phyloP scores from a whole-genome alignment of 2,329 filamentous ascomycete genomes.

The Claviceps digitariae region DNA sequence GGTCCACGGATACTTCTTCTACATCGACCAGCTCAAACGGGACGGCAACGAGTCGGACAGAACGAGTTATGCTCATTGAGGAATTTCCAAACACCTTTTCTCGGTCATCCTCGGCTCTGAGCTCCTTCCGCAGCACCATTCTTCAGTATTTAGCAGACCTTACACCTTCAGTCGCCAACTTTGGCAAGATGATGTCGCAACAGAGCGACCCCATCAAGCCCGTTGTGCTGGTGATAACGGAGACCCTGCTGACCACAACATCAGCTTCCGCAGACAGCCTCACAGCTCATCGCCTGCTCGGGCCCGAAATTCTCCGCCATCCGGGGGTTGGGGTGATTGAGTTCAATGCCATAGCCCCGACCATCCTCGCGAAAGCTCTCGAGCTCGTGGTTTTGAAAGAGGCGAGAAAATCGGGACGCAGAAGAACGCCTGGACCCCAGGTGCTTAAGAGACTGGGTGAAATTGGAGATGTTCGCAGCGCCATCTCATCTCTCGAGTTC shows the following conservation, averaged over 20 bases:
- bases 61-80: slow-evolving; percentile 59
- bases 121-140: slow-evolving; percentile 62
- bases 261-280: slow-evolving; percentile 81
- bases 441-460: slow-evolving; percentile 72
- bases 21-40: slow-evolving; percentile 11
- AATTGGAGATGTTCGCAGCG: slow-evolving; percentile 82
- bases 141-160: slow-evolving; percentile 60
- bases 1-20: slow-evolving; percentile 13
- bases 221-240: slow-evolving; percentile 80
- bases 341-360: slow-evolving; percentile 85
- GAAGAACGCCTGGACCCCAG: slow-evolving; percentile 60
- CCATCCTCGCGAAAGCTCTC: slow-evolving; percentile 71
- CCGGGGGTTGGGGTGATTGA: slow-evolving; percentile 69
- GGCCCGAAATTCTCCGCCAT: slow-evolving; percentile 73
- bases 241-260: slow-evolving; percentile 74
- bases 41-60: slow-evolving; percentile 9
- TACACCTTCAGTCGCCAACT: slow-evolving; percentile 40
- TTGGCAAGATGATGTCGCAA: slow-evolving; percentile 26
- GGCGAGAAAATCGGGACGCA: slow-evolving; percentile 61
- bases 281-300: slow-evolving; percentile 79
- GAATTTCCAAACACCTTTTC: slow-evolving; percentile 70
- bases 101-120: slow-evolving; percentile 48
- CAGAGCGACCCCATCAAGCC: slow-evolving; percentile 44
- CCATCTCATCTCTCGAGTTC: slow-evolving; percentile 86
- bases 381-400: slow-evolving; percentile 76